A percentile compares a stretch with the other conserved stretches of the same genome.
Conservation (phyloP, 768 basidiomycete genomes). For the Leccinum longicurvipes region DNA sequence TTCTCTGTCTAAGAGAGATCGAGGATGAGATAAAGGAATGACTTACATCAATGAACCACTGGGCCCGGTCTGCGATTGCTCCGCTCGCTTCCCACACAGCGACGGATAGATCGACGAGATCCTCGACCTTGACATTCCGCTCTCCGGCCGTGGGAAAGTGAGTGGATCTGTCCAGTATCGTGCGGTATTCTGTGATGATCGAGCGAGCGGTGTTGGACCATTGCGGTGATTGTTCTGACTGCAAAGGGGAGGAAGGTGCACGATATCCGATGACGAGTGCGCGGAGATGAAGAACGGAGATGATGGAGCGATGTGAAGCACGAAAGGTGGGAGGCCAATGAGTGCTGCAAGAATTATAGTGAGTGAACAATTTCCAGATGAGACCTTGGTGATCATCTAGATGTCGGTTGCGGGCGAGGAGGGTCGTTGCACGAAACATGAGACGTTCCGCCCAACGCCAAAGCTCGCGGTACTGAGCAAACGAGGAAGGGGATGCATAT, state of each 20-base stretch:
- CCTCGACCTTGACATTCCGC: constrained; percentile 73
- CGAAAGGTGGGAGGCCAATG: constrained; percentile 83
- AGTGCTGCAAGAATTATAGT: constrained; percentile 57
- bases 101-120: constrained; percentile 78
- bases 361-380: constrained; percentile 62
- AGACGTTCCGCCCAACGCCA: constrained; percentile 84
- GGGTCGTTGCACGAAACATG: constrained; percentile 73
- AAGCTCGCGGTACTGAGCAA: constrained; percentile 71
- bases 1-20: background rate
- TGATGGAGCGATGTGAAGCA: constrained; percentile 66
- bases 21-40: background rate
- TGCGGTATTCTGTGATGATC: constrained; percentile 68
- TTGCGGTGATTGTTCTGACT: constrained; percentile 34
- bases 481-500: constrained; percentile 41
- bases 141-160: constrained; percentile 81
- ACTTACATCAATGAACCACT: constrained; percentile 83
- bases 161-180: constrained; percentile 64
- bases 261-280: constrained; percentile 59
- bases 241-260: constrained; percentile 14
- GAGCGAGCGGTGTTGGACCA: constrained; percentile 69
- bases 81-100: constrained; percentile 79
- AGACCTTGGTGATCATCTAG: constrained; percentile 36
- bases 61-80: constrained; percentile 54
- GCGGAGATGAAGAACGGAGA: constrained; percentile 69
- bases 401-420: constrained; percentile 49